Conservation (phyloP, 345 rosid species). For the Psidium guajava region DNA sequence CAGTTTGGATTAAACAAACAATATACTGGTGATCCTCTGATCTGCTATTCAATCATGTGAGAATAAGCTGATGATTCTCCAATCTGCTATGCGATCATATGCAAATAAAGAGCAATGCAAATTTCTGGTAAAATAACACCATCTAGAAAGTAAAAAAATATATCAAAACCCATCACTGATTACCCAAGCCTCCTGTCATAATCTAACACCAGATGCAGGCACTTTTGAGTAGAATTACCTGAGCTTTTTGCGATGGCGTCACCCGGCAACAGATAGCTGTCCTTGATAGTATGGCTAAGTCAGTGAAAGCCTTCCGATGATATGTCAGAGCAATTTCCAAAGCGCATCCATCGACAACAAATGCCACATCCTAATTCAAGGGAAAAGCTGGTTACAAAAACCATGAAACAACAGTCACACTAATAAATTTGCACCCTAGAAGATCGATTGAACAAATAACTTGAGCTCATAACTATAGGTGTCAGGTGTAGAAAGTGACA, state of each 20-base stretch:
- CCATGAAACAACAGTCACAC: background rate
- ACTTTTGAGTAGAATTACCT: conserved; percentile 28
- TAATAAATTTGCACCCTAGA: background rate
- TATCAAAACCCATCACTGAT: background rate
- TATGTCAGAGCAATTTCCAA: conserved; percentile 87
- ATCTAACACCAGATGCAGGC: background rate
- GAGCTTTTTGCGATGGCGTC: conserved; percentile 97
- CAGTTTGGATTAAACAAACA: background rate
- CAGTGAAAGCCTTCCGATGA: conserved; percentile 76
- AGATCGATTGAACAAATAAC: background rate
- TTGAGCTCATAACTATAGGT: background rate
- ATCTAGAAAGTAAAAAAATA: background rate
- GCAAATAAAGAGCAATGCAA: background rate
- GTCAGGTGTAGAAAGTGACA: background rate
- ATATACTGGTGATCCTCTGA: background rate
- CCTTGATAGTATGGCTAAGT: conserved; percentile 85
- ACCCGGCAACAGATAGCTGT: conserved; percentile 98
- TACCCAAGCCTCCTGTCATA: background rate
- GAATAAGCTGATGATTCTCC: background rate
- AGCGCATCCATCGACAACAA: conserved; percentile 97
- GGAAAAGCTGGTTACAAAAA: background rate
- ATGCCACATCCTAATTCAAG: conserved; percentile 71
- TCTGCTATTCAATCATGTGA: background rate
- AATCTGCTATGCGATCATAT: background rate
- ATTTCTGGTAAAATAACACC: background rate